Conservation (phyloP, 2,329 filamentous ascomycete genomes). For the Septoria linicola region DNA sequence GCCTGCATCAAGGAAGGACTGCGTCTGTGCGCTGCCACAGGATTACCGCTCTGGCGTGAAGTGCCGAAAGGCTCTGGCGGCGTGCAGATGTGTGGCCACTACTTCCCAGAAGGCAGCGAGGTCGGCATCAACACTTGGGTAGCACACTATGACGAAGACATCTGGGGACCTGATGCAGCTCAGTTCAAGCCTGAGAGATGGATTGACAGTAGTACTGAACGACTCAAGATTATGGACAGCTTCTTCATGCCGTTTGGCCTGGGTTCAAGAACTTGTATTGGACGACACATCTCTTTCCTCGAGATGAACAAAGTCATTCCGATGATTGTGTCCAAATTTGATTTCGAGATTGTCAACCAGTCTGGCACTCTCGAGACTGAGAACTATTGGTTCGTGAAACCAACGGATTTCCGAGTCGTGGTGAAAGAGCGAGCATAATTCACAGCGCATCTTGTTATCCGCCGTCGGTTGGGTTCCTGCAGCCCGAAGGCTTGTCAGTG, state of each 20-base stretch:
- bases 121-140: slow-evolving; percentile 29
- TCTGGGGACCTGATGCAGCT: slow-evolving; percentile 26
- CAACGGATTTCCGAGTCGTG: slow-evolving; percentile 21
- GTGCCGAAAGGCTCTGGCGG: slow-evolving; percentile 22
- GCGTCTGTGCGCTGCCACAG: slow-evolving; percentile 27
- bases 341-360: slow-evolving; percentile 18
- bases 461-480: too few species aligned
- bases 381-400: slow-evolving; percentile 25
- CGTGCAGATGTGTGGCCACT: slow-evolving; percentile 32
- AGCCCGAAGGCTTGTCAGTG: too few species aligned
- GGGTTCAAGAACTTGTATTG: slow-evolving; percentile 40
- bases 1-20: slow-evolving; percentile 36
- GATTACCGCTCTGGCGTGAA: slow-evolving; percentile 22
- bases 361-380: slow-evolving; percentile 13
- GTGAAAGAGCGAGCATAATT: slow-evolving; percentile 12
- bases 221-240: slow-evolving; percentile 39
- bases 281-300: slow-evolving; percentile 33
- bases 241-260: slow-evolving; percentile 36
- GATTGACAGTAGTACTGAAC: slow-evolving; percentile 26
- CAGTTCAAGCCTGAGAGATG: slow-evolving; percentile 28
- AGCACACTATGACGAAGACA: slow-evolving; percentile 24
- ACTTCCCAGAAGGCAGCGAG: slow-evolving; percentile 49
- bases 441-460: too few species aligned
- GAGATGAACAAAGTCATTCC: slow-evolving; percentile 38
- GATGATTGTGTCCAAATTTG: slow-evolving; percentile 32